Base-by-base conservation (phyloP, 2,329 filamentous ascomycete genomes). In the Phyllosticta ampelicida region DNA sequence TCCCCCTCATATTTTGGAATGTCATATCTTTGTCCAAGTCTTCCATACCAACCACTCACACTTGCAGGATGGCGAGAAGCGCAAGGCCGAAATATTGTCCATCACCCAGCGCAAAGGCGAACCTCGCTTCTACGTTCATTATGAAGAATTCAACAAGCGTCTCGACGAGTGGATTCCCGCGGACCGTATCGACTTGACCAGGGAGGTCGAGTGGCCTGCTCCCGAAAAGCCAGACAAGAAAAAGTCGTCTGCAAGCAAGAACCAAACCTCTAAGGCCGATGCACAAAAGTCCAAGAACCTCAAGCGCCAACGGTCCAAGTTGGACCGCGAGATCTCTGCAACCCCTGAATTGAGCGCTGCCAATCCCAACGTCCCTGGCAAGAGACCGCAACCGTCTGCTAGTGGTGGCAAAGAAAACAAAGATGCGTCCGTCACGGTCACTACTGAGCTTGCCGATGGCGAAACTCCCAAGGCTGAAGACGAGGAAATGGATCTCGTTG, bases 131-230 rank as follows among this genome's bases (percentile, higher is more conserved):
- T 96, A 96, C 73, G 95, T 95, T 67, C 95, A 97, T 72, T 97
- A 96, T 71, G 90, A 96, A 69, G 95, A 95, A 68, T 97, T 96
- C 82, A 97, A 97, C 75, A 97, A 97, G 66, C 83, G 84, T 77
- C 76, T 86, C 29, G 82, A 86, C 65, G 94, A 99, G 78, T 99
- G 94, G 94, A 86, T 99, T 9, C 80, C 87, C 1, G 82, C 87
- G 28, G 79, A 83, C 36, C 83, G 94, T 36, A 89, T 99, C 64
- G 90, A 97, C 70, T 86, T 99, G 60, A 78, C 81, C 1, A 86
- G 90, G 64, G 91, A 96, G 66, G 94, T 99, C 57, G 94, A 99
- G 75, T 99, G 94, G 91, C 94, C 94, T 19, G 86, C 85, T 61
- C 89, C 90, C 9, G 91, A 95, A 62, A 95, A 95, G 71, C 80